Conservation (phyloP, 2,329 filamentous ascomycete genomes). For the Fusarium illudens region DNA sequence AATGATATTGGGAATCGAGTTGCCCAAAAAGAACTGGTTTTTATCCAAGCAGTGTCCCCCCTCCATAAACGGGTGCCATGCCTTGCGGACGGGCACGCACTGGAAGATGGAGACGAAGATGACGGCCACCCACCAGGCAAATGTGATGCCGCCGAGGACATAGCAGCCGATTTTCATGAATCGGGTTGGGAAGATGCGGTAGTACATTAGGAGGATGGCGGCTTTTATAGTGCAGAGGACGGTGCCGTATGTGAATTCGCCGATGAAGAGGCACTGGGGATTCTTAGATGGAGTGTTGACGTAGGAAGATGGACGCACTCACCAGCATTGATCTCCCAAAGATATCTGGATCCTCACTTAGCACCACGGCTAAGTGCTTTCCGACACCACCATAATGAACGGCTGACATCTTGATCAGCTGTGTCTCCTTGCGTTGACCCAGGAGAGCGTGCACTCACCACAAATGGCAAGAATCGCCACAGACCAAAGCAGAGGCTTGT, state of each 20-base stretch:
- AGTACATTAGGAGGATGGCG: background rate
- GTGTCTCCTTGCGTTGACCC: background rate
- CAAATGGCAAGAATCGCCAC: background rate
- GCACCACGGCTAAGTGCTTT: conserved; percentile 5
- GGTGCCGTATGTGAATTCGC: conserved; percentile 5
- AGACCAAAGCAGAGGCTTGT: background rate
- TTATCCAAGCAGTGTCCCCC: background rate
- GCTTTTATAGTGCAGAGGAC: conserved; percentile 6
- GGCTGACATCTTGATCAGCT: background rate
- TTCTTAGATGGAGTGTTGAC: rapidly evolving
- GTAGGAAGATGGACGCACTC: rapidly evolving
- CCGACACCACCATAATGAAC: background rate
- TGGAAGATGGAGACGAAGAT: conserved; percentile 8
- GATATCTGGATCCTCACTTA: background rate
- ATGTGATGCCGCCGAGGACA: background rate
- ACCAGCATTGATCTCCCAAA: background rate
- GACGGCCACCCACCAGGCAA: conserved; percentile 1
- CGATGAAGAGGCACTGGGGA: background rate
- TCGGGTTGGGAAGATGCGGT: conserved; percentile 4
- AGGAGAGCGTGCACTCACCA: background rate
- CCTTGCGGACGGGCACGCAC: background rate
- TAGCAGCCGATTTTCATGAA: background rate
- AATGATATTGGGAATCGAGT: conserved; percentile 8
- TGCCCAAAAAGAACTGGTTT: background rate
- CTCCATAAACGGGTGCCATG: conserved; percentile 12